phyloP scores from a whole-genome alignment of 2,329 filamentous ascomycete species.

The Xylariaceae sp. region DNA sequence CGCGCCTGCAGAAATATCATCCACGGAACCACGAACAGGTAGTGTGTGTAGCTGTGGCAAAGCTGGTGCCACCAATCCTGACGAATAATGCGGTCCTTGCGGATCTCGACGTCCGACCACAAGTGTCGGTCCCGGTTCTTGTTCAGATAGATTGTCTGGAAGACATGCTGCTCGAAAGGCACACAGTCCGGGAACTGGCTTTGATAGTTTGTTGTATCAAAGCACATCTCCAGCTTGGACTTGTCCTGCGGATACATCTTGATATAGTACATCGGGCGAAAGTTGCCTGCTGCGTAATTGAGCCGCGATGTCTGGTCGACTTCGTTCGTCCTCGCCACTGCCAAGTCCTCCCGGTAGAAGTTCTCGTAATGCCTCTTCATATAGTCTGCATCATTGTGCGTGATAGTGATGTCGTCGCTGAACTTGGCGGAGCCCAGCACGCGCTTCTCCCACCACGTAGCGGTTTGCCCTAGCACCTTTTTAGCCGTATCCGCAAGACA shows the following conservation, averaged over 20 bases:
- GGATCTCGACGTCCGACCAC: constrained; percentile 62
- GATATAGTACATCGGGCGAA: constrained; percentile 63
- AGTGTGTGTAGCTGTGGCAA: constrained; percentile 65
- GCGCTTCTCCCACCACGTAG: constrained; percentile 66
- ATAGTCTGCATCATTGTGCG: constrained; percentile 69
- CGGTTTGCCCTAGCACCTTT: constrained; percentile 62
- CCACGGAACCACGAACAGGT: constrained; percentile 66
- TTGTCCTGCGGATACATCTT: constrained; percentile 59
- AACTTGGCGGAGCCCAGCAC: constrained; percentile 76
- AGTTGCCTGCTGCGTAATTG: constrained; percentile 52
- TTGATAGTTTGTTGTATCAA: constrained; percentile 62
- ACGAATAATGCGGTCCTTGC: constrained; percentile 60
- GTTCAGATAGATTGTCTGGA: constrained; percentile 63
- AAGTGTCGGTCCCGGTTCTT: constrained; percentile 59
- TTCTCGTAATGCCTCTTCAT: constrained; percentile 74
- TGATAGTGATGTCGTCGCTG: constrained; percentile 74
- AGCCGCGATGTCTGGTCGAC: constrained; percentile 50
- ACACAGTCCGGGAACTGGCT: constrained; percentile 64
- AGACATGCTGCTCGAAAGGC: constrained; percentile 47
- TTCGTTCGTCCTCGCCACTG: constrained; percentile 38
- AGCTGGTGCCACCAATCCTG: constrained; percentile 69
- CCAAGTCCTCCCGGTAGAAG: constrained; percentile 57
- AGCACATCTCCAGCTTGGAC: constrained; percentile 61
- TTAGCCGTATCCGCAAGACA: constrained; percentile 70
- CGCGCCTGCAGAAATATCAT: constrained; percentile 71